phyloP scores from a whole-genome alignment of 345 rosid genomes.

The Mangifera indica region DNA sequence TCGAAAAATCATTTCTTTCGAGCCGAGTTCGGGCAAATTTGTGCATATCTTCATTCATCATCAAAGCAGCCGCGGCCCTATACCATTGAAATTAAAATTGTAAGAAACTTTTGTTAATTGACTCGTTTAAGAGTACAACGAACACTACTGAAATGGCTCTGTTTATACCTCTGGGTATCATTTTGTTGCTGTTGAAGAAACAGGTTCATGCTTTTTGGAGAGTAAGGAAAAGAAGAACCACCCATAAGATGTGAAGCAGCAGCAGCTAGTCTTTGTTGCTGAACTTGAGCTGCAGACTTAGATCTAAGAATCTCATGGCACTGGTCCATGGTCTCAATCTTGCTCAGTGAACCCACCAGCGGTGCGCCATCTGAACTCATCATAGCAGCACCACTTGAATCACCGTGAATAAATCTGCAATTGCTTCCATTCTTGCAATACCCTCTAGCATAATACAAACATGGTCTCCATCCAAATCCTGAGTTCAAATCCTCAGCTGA shows the following conservation, averaged over 20 bases:
- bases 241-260: constrained; percentile 53
- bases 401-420: constrained; percentile 80
- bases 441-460: constrained; percentile 88
- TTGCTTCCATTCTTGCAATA: constrained; percentile 81
- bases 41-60: constrained; percentile 68
- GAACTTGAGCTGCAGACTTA: constrained; percentile 60
- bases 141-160: no score
- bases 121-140: no score
- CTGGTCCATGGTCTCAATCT: constrained; percentile 62
- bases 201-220: constrained; percentile 62
- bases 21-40: constrained; percentile 73
- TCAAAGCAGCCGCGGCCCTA: constrained; percentile 66
- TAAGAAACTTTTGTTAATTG: no score
- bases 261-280: constrained; percentile 57
- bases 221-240: constrained; percentile 54
- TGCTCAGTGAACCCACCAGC: constrained; percentile 69
- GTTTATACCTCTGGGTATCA: constrained; percentile 64
- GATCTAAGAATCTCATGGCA: constrained; percentile 79
- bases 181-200: constrained; percentile 59
- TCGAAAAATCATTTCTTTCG: constrained; percentile 67
- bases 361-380: constrained; percentile 34
- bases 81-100: background rate
- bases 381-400: constrained; percentile 28
- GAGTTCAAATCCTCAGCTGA: constrained; percentile 52
- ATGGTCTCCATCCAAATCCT: constrained; percentile 85